Evolutionary conservation across 306 rosid species (phyloP), one percentile per base, ranked within the genome.

Genomic region (Dalbergia cultrata): DNA sequence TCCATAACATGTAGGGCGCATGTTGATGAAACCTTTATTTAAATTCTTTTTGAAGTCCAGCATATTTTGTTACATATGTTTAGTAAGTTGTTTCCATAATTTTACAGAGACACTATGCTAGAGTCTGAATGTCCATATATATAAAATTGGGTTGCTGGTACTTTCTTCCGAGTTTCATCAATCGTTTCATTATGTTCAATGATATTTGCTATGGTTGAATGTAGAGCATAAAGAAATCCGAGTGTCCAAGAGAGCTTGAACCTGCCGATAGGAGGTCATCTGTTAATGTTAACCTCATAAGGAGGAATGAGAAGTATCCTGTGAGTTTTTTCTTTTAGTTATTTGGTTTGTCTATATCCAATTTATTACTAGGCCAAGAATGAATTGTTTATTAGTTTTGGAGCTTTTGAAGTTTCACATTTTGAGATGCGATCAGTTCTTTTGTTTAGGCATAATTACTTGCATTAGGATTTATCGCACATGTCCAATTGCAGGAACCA

Each of bases 231-330:
- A 88, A 86, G 80, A 95, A 85, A 65, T 95, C 99, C 8, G 96
- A 91, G 85, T 93, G 99, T 82, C 99, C 99, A 14, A 89, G 81
- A 86, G 99, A 95, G 88, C 92, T 95, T 66, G 99, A 95, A 83
- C 99, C 98, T 43, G 91, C 89, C 4, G 92, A 89, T 77, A 90
- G 90, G 87, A 87, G 87, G 86, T 81, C 97, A 62, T 74, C 94
- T 58, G 97, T 95, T 66, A 90, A 95, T 79, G 98, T 93, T 67
- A 93, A 93, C 85, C 90, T 95, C 84, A 92, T 87, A 64, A 85
- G 93, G 91, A 92, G 96, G 89, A 91, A 61, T 26, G 98, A 95
- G 85, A 85, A 90, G 66, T 92, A 70, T 78, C 97, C 91, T 0
- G 99, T 95, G 80, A 89, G 99, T 88, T 58, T 70, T 83, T 79